These are phyloP conservation scores for Cryptosporidium canis DNA, from an alignment of 169 alveolate species.

Conservation along the genomic window DNA sequence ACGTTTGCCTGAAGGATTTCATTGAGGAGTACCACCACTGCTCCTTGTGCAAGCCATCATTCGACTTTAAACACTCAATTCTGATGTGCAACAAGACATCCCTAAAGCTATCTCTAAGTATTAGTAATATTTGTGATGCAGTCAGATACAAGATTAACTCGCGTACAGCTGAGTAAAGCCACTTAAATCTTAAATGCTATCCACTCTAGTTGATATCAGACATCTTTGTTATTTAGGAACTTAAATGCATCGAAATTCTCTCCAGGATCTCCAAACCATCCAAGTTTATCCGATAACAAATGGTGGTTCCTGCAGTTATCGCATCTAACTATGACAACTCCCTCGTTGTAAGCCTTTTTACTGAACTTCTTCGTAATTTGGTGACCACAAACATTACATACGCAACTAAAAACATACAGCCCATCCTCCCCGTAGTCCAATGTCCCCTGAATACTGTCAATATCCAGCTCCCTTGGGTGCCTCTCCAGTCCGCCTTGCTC, in stretches of 20 bases:
- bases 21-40: conserved; percentile 21
- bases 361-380: conserved; percentile 79
- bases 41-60: conserved; percentile 43
- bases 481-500: not conserved
- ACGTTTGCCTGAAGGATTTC: not conserved
- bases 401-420: conserved; percentile 79
- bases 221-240: not conserved
- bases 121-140: conserved; percentile 32
- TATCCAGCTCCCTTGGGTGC: not conserved
- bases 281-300: conserved; percentile 86
- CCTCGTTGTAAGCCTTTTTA: conserved; percentile 82
- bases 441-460: conserved; percentile 37
- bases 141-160: conserved; percentile 4
- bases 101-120: not conserved
- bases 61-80: conserved; percentile 1
- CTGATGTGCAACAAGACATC: conserved; percentile 23
- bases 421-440: conserved; percentile 73
- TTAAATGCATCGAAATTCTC: not conserved
- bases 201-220: not conserved
- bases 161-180: not conserved
- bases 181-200: not conserved
- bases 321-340: conserved; percentile 85
- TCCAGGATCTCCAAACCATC: conserved; percentile 81
- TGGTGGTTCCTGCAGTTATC: conserved; percentile 83
- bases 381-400: conserved; percentile 82